Evolutionary conservation across 345 rosid species (phyloP), one percentile per base, ranked within the genome.

Genomic region (Hibiscus tridactylites): DNA sequence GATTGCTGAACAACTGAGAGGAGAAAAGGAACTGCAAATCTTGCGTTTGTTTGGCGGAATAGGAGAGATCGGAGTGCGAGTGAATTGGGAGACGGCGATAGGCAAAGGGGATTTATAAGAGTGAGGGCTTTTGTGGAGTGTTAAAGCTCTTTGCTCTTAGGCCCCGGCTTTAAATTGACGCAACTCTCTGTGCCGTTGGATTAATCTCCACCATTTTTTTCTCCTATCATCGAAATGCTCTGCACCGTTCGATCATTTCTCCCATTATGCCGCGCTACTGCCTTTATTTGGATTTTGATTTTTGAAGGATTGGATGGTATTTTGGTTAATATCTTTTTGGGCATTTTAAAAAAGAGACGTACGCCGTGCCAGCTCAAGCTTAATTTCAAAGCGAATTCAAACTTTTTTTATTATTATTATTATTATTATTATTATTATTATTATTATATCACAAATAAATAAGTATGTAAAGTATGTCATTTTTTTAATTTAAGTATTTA

Each of bases 111-210:
- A 1, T 17, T 75, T 53, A 67, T 67, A 57, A 63, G 39, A 42
- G 72, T 21, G 73, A 70, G 83, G 29, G n/a, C 37, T 65, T 65
- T 66, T 44, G 28, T n/a, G 60, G 6, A 19, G 28, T 0, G 5
- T 56, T 50, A 50, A 56, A 58, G 61, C 16, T 58, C 61, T 21
- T 21, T 21, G 9, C 15, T 24, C 31, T 58, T 58, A 10, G 31
- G 2, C 52, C 24, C 76, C 73, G 78, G 84, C 88, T 82, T 82
- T 37, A 47, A 44, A 63, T 71, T 59, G 78, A 87, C 85, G 91
- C 88, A 73, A 80, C 65, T 12, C 64, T 73, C 4, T 19, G 54
- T 26, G n/a, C 85, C 91, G 75, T 85, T 73, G 4, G 89, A 87
- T 87, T 73, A 50, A 74, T 19, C 16, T 21, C 12, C 7, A 5